Conservation (phyloP, 2,329 filamentous ascomycete species). For the Dryadomyces quercivorus region DNA sequence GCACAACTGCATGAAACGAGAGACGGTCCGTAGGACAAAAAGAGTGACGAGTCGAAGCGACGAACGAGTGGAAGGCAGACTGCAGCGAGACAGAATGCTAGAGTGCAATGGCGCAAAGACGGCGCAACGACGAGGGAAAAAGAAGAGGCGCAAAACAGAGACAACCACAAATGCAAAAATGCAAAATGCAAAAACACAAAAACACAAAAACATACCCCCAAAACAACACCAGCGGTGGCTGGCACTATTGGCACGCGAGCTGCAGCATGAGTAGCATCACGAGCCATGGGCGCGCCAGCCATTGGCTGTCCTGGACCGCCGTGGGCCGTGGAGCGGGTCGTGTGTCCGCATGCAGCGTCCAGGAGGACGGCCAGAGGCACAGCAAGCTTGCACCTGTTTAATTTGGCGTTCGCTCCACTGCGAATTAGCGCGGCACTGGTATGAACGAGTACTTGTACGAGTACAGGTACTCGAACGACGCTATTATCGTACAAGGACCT, state of each 20-base stretch:
- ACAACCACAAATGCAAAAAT: neutral
- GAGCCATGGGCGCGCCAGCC: neutral
- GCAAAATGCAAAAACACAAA: no score
- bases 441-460: no score
- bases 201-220: no score
- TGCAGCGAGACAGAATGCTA: neutral
- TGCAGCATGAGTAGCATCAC: slow-evolving; percentile 7
- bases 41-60: no score
- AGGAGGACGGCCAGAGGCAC: slow-evolving; percentile 1
- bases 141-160: neutral
- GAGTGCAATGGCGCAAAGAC: neutral
- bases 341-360: slow-evolving; percentile 3
- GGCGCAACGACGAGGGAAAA: no score
- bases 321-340: neutral
- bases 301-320: slow-evolving; percentile 1
- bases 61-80: neutral
- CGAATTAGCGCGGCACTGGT: neutral
- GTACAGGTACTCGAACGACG: no score
- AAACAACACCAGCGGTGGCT: neutral
- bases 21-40: no score
- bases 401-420: neutral
- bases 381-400: neutral
- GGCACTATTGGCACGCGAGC: slow-evolving; percentile 4
- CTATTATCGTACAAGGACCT: no score
- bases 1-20: neutral